A percentile compares a stretch with the other conserved stretches of the same genome.
These are phyloP conservation scores for Arabidopsis thaliana DNA, from an alignment of 345 rosid species.

Conservation along the genomic window DNA sequence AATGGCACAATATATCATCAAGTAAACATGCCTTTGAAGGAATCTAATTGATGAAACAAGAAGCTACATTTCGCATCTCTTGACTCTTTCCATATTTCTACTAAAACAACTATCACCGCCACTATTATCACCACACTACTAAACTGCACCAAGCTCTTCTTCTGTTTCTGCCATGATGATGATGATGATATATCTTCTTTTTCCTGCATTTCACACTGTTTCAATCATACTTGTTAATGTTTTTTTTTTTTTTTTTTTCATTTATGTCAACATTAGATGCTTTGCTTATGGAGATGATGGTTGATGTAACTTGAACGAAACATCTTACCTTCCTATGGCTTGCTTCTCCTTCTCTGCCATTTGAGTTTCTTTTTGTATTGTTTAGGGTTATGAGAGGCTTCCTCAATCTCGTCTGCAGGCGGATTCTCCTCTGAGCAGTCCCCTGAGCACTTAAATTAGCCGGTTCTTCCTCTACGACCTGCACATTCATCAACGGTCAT, in stretches of 20 bases:
- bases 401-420: slow-evolving; percentile 43
- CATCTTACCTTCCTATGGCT: slow-evolving; percentile 53
- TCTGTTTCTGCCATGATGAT: slow-evolving; percentile 31
- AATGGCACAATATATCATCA: neutral
- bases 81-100: slow-evolving; percentile 43
- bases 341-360: slow-evolving; percentile 50
- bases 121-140: slow-evolving; percentile 37
- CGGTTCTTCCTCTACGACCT: slow-evolving; percentile 36
- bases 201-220: slow-evolving; percentile 28
- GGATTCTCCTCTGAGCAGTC: slow-evolving; percentile 71
- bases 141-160: slow-evolving; percentile 34
- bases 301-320: neutral
- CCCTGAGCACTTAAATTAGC: slow-evolving; percentile 52
- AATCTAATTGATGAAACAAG: slow-evolving; percentile 44
- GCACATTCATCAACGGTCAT: slow-evolving; percentile 31
- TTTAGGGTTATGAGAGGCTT: slow-evolving; percentile 21
- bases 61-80: slow-evolving; percentile 35
- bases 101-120: slow-evolving; percentile 39
- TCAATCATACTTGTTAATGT: neutral
- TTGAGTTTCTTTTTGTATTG: slow-evolving; percentile 31
- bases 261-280: slow-evolving; percentile 8
- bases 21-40: slow-evolving; percentile 35
- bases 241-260: neutral
- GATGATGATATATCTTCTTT: slow-evolving; percentile 22
- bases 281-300: neutral